These are phyloP conservation scores for Mycosphaerella arachidis DNA, from an alignment of 2,329 filamentous ascomycete genomes.

Conservation along the genomic window DNA sequence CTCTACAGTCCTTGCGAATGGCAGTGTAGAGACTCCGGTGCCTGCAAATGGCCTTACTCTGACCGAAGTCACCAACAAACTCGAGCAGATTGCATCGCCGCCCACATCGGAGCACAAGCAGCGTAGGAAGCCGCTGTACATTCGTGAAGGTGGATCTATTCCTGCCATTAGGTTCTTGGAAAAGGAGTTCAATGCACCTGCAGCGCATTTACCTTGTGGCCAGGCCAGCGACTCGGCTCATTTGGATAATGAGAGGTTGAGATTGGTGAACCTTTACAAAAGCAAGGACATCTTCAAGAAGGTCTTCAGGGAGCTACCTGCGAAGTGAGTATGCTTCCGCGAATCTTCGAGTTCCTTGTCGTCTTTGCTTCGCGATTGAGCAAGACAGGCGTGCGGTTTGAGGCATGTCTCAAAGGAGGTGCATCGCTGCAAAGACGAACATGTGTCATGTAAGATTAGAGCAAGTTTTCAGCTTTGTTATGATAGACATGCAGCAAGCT, in stretches of 20 bases:
- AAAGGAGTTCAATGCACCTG: conserved; percentile 86
- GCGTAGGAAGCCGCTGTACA: conserved; percentile 70
- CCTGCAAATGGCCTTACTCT: conserved; percentile 28
- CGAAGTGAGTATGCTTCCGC: conserved; percentile 17
- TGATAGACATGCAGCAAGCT: background rate
- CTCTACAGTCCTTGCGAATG: conserved; percentile 48
- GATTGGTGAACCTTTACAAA: conserved; percentile 82
- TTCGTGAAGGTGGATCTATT: conserved; percentile 91
- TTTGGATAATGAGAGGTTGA: conserved; percentile 88
- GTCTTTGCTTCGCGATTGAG: background rate
- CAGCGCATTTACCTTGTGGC: conserved; percentile 88
- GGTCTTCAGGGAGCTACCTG: conserved; percentile 57
- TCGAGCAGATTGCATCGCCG: conserved; percentile 35
- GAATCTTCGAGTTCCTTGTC: background rate
- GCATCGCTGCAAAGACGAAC: background rate
- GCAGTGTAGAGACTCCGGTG: conserved; percentile 32
- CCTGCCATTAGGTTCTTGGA: conserved; percentile 91
- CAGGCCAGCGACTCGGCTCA: conserved; percentile 93
- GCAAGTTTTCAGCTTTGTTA: background rate
- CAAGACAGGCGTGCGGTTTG: background rate
- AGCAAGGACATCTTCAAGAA: conserved; percentile 85
- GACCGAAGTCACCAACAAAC: conserved; percentile 21
- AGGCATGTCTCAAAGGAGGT: background rate
- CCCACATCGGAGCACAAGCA: conserved; percentile 20
- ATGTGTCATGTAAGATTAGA: background rate